Percentiles rank a stretch among this genome's conserved stretches.
Conservation (phyloP, 345 rosid species). For the Euphorbia lathyris region DNA sequence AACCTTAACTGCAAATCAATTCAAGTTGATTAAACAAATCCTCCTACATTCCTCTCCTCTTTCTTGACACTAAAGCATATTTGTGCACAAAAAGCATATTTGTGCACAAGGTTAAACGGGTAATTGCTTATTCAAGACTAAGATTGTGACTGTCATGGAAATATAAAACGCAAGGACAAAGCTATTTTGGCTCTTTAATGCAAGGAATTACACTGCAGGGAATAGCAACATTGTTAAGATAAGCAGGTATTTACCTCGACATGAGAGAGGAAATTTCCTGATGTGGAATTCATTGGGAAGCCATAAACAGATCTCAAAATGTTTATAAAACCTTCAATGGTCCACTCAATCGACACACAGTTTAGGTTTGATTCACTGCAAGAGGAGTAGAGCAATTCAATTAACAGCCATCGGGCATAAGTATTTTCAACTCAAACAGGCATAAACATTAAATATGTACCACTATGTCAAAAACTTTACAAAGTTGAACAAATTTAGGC, state of each 20-base stretch:
- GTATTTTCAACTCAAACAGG: conserved; percentile 7
- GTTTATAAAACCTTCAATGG: conserved; percentile 42
- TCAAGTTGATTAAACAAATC: not conserved
- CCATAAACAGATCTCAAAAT: conserved; percentile 50
- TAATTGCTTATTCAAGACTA: not conserved
- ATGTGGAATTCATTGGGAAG: conserved; percentile 39
- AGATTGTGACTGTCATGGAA: not conserved
- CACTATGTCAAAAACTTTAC: not conserved
- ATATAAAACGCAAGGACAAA: not conserved
- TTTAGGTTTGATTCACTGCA: conserved; percentile 57
- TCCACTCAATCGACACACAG: conserved; percentile 49
- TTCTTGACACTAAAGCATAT: not conserved
- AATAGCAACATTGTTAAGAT: not conserved
- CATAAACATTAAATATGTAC: not conserved
- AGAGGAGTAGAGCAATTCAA: conserved; percentile 13
- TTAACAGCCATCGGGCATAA: conserved; percentile 1
- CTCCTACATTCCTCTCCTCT: conserved; percentile 1
- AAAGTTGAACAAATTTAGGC: not conserved
- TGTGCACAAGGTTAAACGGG: not conserved
- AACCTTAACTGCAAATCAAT: not conserved
- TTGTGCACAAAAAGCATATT: too few species aligned
- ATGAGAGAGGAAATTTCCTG: conserved; percentile 49
- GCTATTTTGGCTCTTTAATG: not conserved
- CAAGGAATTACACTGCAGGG: not conserved
- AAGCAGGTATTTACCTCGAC: conserved; percentile 43